phyloP scores from a whole-genome alignment of 306 rosid species.

The Vigna hirtella region DNA sequence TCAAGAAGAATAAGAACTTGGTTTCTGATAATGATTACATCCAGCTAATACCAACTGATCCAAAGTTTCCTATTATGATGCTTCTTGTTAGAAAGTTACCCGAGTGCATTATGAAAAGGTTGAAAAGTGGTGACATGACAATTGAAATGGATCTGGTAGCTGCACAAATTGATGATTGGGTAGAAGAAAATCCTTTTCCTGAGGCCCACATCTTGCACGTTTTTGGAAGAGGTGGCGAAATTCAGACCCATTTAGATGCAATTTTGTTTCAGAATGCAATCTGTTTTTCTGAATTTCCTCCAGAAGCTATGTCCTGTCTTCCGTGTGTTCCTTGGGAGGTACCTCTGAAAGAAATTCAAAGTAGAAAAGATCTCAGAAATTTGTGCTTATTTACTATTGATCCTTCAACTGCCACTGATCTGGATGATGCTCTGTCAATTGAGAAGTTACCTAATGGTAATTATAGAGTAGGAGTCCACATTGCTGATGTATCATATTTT shows the following conservation, averaged over 20 bases:
- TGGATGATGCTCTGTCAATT: constrained; percentile 92
- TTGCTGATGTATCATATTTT: constrained; percentile 87
- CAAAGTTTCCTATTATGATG: constrained; percentile 69
- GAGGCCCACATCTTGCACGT: constrained; percentile 63
- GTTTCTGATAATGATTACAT: constrained; percentile 57
- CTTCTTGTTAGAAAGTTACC: constrained; percentile 67
- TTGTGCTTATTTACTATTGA: constrained; percentile 84
- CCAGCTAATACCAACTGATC: constrained; percentile 73
- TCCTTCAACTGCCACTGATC: constrained; percentile 84
- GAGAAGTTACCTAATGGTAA: constrained; percentile 70
- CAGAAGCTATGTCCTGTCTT: constrained; percentile 65
- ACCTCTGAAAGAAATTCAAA: constrained; percentile 62
- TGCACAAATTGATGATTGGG: constrained; percentile 76
- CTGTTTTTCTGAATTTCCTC: constrained; percentile 64
- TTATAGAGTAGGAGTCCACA: constrained; percentile 87
- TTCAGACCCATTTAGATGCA: constrained; percentile 77
- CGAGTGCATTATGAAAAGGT: constrained; percentile 60
- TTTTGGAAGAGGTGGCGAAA: constrained; percentile 74
- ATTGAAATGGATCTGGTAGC: constrained; percentile 77
- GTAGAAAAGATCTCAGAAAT: constrained; percentile 78
- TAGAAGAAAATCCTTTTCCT: constrained; percentile 68
- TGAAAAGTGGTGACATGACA: constrained; percentile 64
- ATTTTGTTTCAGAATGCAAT: constrained; percentile 79
- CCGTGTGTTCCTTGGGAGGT: constrained; percentile 81
- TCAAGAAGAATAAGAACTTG: constrained; percentile 51